Base-by-base conservation (phyloP, 2,329 filamentous ascomycete genomes). In the Penicillium sp. region DNA sequence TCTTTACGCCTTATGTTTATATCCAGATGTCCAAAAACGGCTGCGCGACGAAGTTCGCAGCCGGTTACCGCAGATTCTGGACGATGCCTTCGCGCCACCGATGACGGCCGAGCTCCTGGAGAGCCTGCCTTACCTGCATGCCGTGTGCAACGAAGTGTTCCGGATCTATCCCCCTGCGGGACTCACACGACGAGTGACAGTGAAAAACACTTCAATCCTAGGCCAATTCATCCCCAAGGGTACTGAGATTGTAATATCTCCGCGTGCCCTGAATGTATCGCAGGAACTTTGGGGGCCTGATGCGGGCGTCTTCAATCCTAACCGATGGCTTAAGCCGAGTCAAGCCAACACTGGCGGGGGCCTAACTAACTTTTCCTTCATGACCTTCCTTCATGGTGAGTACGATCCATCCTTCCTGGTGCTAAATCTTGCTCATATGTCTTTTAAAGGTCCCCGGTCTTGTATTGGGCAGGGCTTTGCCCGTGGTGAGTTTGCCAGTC, bases 381-480 rank as follows among this genome's bases (percentile, higher is more conserved):
- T 93, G 76, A 93, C 91, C 0, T 96, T 96, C 76, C 76, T 96
- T 62, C 92, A 96, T 73, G 49, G 49, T 52, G 13, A 6, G 46
- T 49, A 10, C 26, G 19, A 49, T 52, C 3, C 19, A 11, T 4
- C 2, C 3, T 19, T 52, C 19, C 49, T 13, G n/a, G 8, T 30
- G 3, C 2, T 49, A 1, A n/a, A 10, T 33, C 2, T 4, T 5
- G 30, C 30, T 52, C 8, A 52, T 22, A 8, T 14, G 5, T 5
- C 13, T 22, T 33, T 13, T 25, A 38, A 52, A 52, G 93, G 93
- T 0, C 92, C 92, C 2, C 81, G 92, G 53, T 90, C 88, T 71
- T 96, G 93, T 72, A 96, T 96, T 67, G 93, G 92, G 0, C 84
- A 88, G 75, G 82, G 82, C 2, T 96, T 96, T 77, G 90, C 93